phyloP scores from a whole-genome alignment of 208 protist species.

The Trypanosoma rangeli region DNA sequence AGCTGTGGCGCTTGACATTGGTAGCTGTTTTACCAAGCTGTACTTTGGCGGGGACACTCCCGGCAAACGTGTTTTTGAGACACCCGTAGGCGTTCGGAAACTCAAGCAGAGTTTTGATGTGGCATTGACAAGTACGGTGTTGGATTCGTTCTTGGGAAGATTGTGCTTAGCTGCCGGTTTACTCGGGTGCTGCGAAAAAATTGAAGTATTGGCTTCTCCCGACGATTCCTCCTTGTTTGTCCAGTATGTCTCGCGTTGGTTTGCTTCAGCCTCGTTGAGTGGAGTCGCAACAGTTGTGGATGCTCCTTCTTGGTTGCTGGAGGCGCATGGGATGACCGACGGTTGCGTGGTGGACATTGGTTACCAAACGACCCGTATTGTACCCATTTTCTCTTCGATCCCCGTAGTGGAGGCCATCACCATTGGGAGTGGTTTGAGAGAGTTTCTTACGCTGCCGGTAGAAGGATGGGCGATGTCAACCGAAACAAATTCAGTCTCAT shows the following conservation, averaged over 20 bases:
- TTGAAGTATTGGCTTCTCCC: slow-evolving; percentile 20
- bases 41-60: not conserved
- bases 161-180: slow-evolving; percentile 1
- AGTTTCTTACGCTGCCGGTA: not conserved
- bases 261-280: slow-evolving; percentile 3
- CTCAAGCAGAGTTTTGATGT: slow-evolving; percentile 17
- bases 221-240: slow-evolving; percentile 24
- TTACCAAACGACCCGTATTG: slow-evolving; percentile 30
- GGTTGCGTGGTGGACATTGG: slow-evolving; percentile 43
- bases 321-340: slow-evolving; percentile 9
- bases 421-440: slow-evolving; percentile 6
- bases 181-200: not conserved
- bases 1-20: slow-evolving; percentile 20
- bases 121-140: not conserved
- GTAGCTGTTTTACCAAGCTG: slow-evolving; percentile 24
- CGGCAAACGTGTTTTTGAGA: slow-evolving; percentile 14
- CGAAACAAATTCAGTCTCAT: not conserved
- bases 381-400: slow-evolving; percentile 21
- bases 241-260: slow-evolving; percentile 23
- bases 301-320: slow-evolving; percentile 16
- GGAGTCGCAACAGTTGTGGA: not conserved
- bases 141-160: slow-evolving; percentile 23
- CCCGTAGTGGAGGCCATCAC: slow-evolving; percentile 22
- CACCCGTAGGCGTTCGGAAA: slow-evolving; percentile 6
- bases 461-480: not conserved